Percentiles rank a stretch among this genome's conserved stretches.
These are phyloP conservation scores for Reutealis trisperma DNA, from an alignment of 345 rosid species.

Conservation along the genomic window DNA sequence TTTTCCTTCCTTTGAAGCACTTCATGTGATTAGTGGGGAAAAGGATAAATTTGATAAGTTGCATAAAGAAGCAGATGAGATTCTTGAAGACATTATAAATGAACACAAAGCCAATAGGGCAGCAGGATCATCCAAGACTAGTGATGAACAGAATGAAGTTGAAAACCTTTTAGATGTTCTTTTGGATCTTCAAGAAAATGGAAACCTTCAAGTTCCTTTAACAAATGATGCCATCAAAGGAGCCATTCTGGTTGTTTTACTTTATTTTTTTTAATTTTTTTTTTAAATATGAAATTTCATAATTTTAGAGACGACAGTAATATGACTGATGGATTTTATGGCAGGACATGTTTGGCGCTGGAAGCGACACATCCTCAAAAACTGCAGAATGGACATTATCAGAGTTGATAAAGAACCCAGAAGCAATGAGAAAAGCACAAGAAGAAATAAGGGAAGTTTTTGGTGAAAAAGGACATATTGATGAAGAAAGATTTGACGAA, in stretches of 20 bases:
- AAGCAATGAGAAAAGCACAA: conserved; percentile 26
- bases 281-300: not conserved
- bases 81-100: conserved; percentile 8
- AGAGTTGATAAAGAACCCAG: conserved; percentile 26
- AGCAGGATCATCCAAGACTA: not conserved
- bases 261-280: not conserved
- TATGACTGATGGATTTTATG: not conserved
- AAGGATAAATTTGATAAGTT: not conserved
- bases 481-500: conserved; percentile 16
- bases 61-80: conserved; percentile 1
- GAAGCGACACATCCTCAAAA: conserved; percentile 14
- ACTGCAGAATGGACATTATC: conserved; percentile 11
- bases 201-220: conserved; percentile 8
- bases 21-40: not conserved
- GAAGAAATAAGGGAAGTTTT: conserved; percentile 35
- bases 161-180: conserved; percentile 19
- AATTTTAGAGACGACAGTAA: not conserved
- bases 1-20: conserved; percentile 9
- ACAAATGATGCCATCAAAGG: conserved; percentile 21
- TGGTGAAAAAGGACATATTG: conserved; percentile 1
- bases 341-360: conserved; percentile 12
- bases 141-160: not conserved
- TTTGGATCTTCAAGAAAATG: conserved; percentile 18
- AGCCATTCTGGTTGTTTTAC: conserved; percentile 9
- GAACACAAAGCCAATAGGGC: not conserved